phyloP scores from a whole-genome alignment of 2,329 filamentous ascomycete species.

The Aulographum hederae region DNA sequence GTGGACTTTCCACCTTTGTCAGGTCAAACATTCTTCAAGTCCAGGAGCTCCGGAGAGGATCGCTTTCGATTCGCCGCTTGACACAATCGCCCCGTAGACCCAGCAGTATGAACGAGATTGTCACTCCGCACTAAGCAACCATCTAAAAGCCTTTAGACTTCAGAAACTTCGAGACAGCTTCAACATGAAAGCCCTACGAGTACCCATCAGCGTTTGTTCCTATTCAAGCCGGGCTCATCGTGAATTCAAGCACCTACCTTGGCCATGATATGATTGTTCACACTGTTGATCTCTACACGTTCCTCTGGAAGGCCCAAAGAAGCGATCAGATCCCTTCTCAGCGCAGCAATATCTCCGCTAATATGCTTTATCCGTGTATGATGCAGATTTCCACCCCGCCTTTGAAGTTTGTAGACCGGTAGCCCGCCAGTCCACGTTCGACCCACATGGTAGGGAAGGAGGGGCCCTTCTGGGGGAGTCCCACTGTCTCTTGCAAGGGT shows the following conservation, averaged over 20 bases:
- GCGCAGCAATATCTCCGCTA: conserved; percentile 47
- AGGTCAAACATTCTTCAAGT: too few species aligned
- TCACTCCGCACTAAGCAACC: too few species aligned
- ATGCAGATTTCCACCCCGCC: conserved; percentile 58
- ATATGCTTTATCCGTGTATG: conserved; percentile 63
- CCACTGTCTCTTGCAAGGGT: too few species aligned
- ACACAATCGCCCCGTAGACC: too few species aligned
- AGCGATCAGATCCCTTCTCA: conserved; percentile 45
- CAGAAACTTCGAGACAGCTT: background rate
- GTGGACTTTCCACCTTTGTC: too few species aligned
- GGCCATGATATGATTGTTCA: conserved; percentile 58
- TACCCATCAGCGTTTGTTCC: background rate
- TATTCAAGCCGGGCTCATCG: background rate
- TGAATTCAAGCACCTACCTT: conserved; percentile 19
- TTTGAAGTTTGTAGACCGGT: conserved; percentile 57
- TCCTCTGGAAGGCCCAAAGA: conserved; percentile 38
- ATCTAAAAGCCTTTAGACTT: background rate
- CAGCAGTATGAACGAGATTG: too few species aligned
- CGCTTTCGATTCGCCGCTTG: too few species aligned
- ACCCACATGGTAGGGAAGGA: conserved; percentile 49
- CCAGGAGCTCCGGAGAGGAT: too few species aligned
- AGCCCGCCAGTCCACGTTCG: conserved; percentile 54
- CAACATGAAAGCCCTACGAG: background rate
- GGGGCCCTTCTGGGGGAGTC: conserved; percentile 13
- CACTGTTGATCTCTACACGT: conserved; percentile 36